Base-by-base conservation (phyloP, 345 rosid genomes). In the Geranium rotundifolium region DNA sequence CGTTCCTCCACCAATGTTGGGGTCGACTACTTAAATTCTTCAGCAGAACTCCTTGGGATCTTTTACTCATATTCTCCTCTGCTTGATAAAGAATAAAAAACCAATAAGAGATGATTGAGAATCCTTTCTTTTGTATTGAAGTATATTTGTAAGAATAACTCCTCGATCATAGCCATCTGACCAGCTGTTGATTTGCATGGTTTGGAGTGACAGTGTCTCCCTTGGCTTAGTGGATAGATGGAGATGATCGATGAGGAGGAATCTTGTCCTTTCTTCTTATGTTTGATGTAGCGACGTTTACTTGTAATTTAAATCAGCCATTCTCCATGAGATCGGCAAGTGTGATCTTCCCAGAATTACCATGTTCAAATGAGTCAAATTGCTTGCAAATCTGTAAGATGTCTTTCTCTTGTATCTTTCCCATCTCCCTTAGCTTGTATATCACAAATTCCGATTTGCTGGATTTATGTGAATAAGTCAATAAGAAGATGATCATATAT, bases 361-460 rank as follows among this genome's bases (percentile, higher is more conserved):
- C 61, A 56, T 46, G 46, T 58, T 82, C 85, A 68, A 84, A 18
- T 46, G 58, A 55, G 63, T 84, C 86, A 54, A 84, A 86, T 72
- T 84, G 81, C 29, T 79, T 63, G 62, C 84, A 72, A 59, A 82
- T 82, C 72, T 73, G 86, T 50, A 73, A 49, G 56, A 82, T 69
- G 71, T 87, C 93, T 65, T 80, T 84, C 63, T 80, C 82, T 65
- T 79, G 69, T 65, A 87, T 72, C 69, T 73, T 87, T 29, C 90
- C 87, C 93, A 87, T 82, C 81, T 87, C 84, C 79, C 79, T 87
- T 1, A 87, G 87, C 77, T 87, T 87, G 82, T 82, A 79, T 77
- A 82, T 76, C 5, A 87, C 71, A 58, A 75, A 84, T 68, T 87
- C 93, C 1, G 88, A 78, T 73, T 86, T 84, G 71, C 90, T 87